These are phyloP conservation scores for Clarireedia hainanense DNA, from an alignment of 2,329 filamentous ascomycete genomes.

Conservation along the genomic window DNA sequence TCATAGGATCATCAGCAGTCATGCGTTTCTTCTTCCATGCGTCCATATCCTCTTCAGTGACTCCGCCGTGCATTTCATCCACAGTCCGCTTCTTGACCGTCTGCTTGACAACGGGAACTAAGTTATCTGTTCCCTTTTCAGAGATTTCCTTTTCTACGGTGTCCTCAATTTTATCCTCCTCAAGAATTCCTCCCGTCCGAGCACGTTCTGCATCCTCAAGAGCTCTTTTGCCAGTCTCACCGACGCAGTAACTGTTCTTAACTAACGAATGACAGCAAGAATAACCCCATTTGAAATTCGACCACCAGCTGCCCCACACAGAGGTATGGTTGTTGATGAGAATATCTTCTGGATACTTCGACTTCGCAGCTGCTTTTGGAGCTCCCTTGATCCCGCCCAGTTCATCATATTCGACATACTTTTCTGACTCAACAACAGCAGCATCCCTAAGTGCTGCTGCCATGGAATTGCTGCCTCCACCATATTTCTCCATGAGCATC, in stretches of 20 bases:
- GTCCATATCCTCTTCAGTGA: conserved; percentile 80
- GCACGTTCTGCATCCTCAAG: conserved; percentile 68
- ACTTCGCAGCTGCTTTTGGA: conserved; percentile 66
- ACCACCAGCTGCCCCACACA: conserved; percentile 98
- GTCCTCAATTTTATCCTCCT: conserved; percentile 20
- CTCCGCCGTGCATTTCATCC: conserved; percentile 68
- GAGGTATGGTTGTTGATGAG: conserved; percentile 84
- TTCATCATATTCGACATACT: conserved; percentile 92
- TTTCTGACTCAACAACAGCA: conserved; percentile 71
- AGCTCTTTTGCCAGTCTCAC: conserved; percentile 75
- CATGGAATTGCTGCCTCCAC: conserved; percentile 52
- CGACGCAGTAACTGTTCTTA: conserved; percentile 97
- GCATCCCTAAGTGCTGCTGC: conserved; percentile 57
- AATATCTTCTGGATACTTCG: conserved; percentile 87
- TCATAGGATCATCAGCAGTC: conserved; percentile 79
- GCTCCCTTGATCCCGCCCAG: conserved; percentile 83
- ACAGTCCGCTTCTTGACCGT: conserved; percentile 61
- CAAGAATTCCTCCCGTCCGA: conserved; percentile 36
- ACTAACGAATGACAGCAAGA: conserved; percentile 87
- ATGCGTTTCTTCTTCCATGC: conserved; percentile 71
- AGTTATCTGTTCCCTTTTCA: conserved; percentile 26
- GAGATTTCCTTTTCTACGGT: conserved; percentile 26
- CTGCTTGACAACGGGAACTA: conserved; percentile 16
- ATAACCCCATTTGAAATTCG: conserved; percentile 91
- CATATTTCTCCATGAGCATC: conserved; percentile 74